Evolutionary conservation across 1,139 yeast genomes (phyloP), one percentile per base, ranked within the genome.

Genomic region (Entelexis paramagnoliae): DNA sequence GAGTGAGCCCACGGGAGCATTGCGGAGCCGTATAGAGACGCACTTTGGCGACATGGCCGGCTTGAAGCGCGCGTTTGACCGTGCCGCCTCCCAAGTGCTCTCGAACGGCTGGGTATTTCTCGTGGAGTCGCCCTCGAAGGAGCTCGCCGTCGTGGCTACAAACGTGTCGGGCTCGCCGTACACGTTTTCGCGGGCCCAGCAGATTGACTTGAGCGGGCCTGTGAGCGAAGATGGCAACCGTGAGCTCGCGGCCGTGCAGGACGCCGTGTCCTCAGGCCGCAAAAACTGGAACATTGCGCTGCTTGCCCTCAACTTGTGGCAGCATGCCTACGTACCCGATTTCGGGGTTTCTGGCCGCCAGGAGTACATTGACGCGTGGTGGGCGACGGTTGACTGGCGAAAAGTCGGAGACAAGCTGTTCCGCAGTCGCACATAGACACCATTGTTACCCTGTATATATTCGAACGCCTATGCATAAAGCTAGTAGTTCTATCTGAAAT

Each of bases 91-190:
- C 58, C 65, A 75, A 3, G 59, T 75, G 41, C 61, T 65, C 39
- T 91, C 91, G 47, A 84, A 80, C 65, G 98, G 98, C 13, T 91
- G 95, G 94, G 77, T 88, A 3, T 91, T 85, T 66, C 72, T 91
- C 46, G 83, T 87, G 33, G 96, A 91, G 68, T 76, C 76, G 49
- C 76, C 77, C 35, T 76, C 78, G 60, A 89, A 89, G 68, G 68
- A 76, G 40, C 70, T 91, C 49, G 76, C 75, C 54, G 73, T 88
- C 32, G 64, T 83, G 54, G 73, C 78, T 51, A 75, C 88, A 60
- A 79, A 84, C 67, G 69, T 86, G 64, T 91, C 93, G 58, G 98
- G 98, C 48, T 79, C 96, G 1, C 97, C 98, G 26, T 86, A 85
- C 66, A 79, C 79, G 61, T 80, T 78, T 64, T 81, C 83, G 40